A percentile compares a stretch with the other conserved stretches of the same genome.
Evolutionary conservation across 495 filamentous ascomycete genomes (phyloP).

Genomic region (Sporormia fimetaria): DNA sequence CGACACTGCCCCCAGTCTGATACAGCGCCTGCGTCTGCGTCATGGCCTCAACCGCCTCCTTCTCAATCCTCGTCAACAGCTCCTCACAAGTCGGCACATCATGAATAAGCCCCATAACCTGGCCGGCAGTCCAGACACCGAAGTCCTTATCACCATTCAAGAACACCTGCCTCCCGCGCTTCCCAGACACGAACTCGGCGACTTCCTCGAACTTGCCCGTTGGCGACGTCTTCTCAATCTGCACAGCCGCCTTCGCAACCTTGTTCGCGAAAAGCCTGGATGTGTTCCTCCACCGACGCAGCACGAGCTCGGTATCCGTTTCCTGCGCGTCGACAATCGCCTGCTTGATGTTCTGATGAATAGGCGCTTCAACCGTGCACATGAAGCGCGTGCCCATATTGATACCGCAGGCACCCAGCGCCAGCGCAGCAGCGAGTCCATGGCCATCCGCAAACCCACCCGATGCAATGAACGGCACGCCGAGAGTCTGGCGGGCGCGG

Average conservation of each 20-base stretch:
- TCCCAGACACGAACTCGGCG: constrained; percentile 78
- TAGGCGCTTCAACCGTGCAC: constrained; percentile 83
- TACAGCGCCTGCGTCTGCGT: constrained; percentile 24
- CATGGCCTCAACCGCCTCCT: constrained; percentile 46
- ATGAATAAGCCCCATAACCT: constrained; percentile 59
- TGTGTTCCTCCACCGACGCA: constrained; percentile 90
- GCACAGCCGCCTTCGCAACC: constrained; percentile 64
- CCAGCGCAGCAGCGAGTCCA: constrained; percentile 83
- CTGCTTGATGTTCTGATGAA: constrained; percentile 88
- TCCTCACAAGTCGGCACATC: constrained; percentile 55
- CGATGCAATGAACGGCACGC: constrained; percentile 85
- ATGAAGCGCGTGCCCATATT: constrained; percentile 96
- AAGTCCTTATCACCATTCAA: constrained; percentile 81
- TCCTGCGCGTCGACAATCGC: constrained; percentile 81
- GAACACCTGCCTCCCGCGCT: constrained; percentile 86
- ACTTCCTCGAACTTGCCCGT: constrained; percentile 88
- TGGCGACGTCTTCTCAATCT: constrained; percentile 73
- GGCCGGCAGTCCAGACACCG: constrained; percentile 70
- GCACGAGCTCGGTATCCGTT: constrained; percentile 78
- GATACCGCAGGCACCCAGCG: constrained; percentile 83
- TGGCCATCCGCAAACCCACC: constrained; percentile 94
- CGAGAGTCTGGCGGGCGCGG: constrained; percentile 72
- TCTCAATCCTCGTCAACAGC: constrained; percentile 49
- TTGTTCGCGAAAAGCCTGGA: constrained; percentile 81
- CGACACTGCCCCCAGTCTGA: constrained; percentile 27